phyloP scores from a whole-genome alignment of 2,329 filamentous ascomycete genomes.

The Diaporthe sp. region DNA sequence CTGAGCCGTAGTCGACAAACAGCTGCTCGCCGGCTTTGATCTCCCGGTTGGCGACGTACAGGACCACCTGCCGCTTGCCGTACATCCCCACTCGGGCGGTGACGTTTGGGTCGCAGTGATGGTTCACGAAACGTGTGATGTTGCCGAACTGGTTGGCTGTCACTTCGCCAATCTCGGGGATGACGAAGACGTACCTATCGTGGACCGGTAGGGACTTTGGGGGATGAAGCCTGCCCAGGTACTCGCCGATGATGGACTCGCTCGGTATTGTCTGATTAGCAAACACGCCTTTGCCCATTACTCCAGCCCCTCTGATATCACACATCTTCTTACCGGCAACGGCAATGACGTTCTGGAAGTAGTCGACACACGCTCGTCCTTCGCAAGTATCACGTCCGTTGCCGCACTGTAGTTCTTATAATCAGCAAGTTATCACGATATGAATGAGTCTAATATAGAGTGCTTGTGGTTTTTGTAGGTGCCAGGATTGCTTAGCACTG shows the following conservation, averaged over 20 bases:
- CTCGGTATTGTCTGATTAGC: background rate
- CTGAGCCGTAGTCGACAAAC: background rate
- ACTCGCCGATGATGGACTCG: background rate
- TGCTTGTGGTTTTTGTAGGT: too few relatives aligned
- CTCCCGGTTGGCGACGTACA: background rate
- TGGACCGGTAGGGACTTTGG: background rate
- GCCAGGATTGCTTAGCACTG: too few relatives aligned
- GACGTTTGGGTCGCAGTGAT: slow-evolving; percentile 9
- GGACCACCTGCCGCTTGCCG: background rate
- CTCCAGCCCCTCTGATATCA: background rate
- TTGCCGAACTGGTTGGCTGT: background rate
- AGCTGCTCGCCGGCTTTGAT: background rate
- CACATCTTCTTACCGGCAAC: background rate
- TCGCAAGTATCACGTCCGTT: background rate
- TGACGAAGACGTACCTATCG: background rate
- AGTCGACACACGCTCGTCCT: background rate
- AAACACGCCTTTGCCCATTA: slow-evolving; percentile 8
- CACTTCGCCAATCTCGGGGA: too few relatives aligned
- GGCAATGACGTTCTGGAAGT: background rate
- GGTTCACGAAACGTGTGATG: slow-evolving; percentile 1
- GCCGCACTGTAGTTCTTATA: background rate
- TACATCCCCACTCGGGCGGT: background rate
- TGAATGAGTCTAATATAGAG: too few relatives aligned
- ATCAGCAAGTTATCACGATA: background rate
- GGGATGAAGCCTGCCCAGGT: slow-evolving; percentile 18